These are phyloP conservation scores for Ceratobasidium papillatum DNA, from an alignment of 1,284 basidiomycete genomes.

Conservation along the genomic window DNA sequence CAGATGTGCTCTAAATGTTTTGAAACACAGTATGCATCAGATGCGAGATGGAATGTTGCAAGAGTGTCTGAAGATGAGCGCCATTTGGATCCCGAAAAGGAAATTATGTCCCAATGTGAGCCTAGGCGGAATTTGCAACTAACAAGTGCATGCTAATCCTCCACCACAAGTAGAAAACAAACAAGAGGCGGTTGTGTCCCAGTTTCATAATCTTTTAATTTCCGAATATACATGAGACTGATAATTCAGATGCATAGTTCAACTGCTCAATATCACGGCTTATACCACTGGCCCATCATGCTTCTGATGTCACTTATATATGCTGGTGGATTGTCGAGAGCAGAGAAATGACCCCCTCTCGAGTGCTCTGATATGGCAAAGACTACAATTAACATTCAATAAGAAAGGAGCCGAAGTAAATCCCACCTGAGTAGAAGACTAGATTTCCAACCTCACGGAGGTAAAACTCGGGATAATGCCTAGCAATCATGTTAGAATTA, in stretches of 20 bases:
- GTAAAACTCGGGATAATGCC: conserved; percentile 37
- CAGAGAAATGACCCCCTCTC: conserved; percentile 41
- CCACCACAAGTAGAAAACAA: too few relatives aligned
- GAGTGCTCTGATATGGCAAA: conserved; percentile 27
- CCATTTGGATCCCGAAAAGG: background rate
- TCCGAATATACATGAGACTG: too few relatives aligned
- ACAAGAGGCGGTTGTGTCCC: too few relatives aligned
- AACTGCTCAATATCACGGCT: background rate
- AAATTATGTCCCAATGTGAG: background rate
- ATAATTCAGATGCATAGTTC: too few relatives aligned
- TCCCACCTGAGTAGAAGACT: conserved; percentile 34
- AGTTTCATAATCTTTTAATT: too few relatives aligned
- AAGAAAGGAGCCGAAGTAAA: background rate
- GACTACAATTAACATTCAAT: background rate
- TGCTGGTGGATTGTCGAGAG: conserved; percentile 38
- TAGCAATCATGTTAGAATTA: background rate
- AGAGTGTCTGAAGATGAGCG: background rate
- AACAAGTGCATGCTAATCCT: background rate
- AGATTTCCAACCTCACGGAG: conserved; percentile 29
- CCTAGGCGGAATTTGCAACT: background rate
- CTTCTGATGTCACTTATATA: conserved; percentile 34
- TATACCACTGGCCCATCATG: conserved; percentile 38
- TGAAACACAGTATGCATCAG: background rate
- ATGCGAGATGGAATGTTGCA: background rate
- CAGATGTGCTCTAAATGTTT: background rate